Evolutionary conservation across 305 asterid species (phyloP), one percentile per base, ranked within the genome.

Genomic region (Solanum hybrid): DNA sequence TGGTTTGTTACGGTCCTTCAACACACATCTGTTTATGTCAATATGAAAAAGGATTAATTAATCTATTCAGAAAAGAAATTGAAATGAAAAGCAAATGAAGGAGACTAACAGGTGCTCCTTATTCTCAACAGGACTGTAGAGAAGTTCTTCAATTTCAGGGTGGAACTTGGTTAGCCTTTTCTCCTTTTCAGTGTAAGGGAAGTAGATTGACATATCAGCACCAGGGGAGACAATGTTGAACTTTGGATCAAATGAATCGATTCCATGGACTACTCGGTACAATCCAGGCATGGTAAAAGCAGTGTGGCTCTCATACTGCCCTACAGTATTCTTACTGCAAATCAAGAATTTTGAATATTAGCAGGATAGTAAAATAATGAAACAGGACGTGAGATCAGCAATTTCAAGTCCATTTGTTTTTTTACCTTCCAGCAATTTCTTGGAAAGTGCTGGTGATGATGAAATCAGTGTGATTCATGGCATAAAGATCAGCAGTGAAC

Each of bases 371-470:
- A 10, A 4, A 51, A 85, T 9, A 61, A 61, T 15, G 39, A 85
- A 45, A 45, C 13, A 24, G 32, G 24, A 41, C 57, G 24, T n/a
- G 7, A 51, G 72, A 79, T 33, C 22, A 57, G 38, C 68, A 78
- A 32, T 41, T 88, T 37, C 73, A 27, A 12, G 41, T 79, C 86
- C 32, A n/a, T 79, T 79, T 31, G 82, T 9, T 3, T 79, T 79
- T 36, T 61, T 87, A 95, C 98, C 95, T 96, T 94, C 98, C 98
- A 27, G 98, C 98, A 88, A 96, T 96, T 90, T 96, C 98, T 89
- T 96, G 98, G 92, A 95, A 95, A 11, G 98, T 96, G 94, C 98
- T 96, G 32, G 98, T 95, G 91, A 96, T 96, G 90, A 96, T 96
- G 95, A 96, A 96, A 73, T 96, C 98, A 1, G 97, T 94, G 85